These are phyloP conservation scores for Firmiana major DNA, from an alignment of 345 rosid genomes.

Conservation along the genomic window DNA sequence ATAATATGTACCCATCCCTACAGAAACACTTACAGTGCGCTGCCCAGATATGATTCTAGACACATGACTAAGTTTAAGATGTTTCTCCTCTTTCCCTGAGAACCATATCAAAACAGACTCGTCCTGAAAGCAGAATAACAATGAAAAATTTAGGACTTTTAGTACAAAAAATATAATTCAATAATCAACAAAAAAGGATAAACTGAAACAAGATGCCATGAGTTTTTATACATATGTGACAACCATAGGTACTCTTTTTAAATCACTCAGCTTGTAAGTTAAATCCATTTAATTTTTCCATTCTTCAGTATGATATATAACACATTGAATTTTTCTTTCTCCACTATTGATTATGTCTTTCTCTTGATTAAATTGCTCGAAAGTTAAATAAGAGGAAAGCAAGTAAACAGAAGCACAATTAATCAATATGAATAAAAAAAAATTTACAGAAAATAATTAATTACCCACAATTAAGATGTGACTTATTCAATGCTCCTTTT, in stretches of 20 bases:
- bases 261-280: background rate
- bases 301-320: background rate
- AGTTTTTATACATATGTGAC: background rate
- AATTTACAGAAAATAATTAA: background rate
- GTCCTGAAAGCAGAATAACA: constrained; percentile 59
- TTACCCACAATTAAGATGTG: background rate
- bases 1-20: constrained; percentile 10
- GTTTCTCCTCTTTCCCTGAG: constrained; percentile 90
- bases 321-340: background rate
- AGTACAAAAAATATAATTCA: background rate
- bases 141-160: constrained; percentile 11
- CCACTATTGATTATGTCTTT: background rate
- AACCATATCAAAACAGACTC: constrained; percentile 96
- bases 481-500: background rate
- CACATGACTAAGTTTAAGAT: constrained; percentile 82
- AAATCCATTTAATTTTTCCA: background rate
- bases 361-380: background rate
- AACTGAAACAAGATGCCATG: background rate
- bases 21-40: constrained; percentile 77
- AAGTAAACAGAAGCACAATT: background rate
- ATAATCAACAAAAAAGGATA: background rate
- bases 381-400: background rate
- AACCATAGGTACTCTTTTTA: background rate
- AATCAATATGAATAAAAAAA: background rate
- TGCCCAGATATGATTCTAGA: constrained; percentile 94